Percentiles rank a stretch among this genome's conserved stretches.
These are phyloP conservation scores for Xylaria sp. DNA, from an alignment of 2,329 filamentous ascomycete genomes.

Conservation along the genomic window DNA sequence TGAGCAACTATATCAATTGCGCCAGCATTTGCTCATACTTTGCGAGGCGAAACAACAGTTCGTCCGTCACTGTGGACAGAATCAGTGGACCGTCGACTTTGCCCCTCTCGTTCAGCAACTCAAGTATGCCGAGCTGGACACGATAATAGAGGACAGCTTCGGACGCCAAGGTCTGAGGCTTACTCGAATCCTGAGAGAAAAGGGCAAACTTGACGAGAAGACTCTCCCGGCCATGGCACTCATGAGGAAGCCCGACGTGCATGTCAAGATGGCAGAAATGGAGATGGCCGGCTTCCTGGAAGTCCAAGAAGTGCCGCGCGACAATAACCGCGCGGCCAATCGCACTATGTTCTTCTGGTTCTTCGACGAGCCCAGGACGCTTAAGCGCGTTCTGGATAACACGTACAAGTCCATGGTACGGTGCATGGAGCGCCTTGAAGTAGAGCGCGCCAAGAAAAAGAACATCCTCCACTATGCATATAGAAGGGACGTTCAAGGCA, in stretches of 20 bases:
- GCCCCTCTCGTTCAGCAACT: slow-evolving; percentile 64
- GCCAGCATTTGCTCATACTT: slow-evolving; percentile 68
- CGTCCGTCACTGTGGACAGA: slow-evolving; percentile 60
- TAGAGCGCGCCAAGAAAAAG: slow-evolving; percentile 66
- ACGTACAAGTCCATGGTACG: slow-evolving; percentile 88
- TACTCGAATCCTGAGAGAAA: slow-evolving; percentile 76
- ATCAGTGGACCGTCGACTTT: slow-evolving; percentile 82
- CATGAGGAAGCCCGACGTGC: slow-evolving; percentile 79
- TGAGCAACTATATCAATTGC: slow-evolving; percentile 54
- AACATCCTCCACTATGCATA: slow-evolving; percentile 76
- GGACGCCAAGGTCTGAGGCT: slow-evolving; percentile 73
- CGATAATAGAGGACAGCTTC: slow-evolving; percentile 71
- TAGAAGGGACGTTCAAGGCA: slow-evolving; percentile 77
- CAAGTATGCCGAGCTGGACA: slow-evolving; percentile 73
- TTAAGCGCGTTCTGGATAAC: slow-evolving; percentile 67
- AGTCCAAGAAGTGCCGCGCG: slow-evolving; percentile 88
- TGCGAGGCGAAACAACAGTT: slow-evolving; percentile 65
- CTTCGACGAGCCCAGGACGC: slow-evolving; percentile 71
- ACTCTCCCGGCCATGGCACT: slow-evolving; percentile 74
- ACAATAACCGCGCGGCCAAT: slow-evolving; percentile 73
- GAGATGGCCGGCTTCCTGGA: slow-evolving; percentile 83
- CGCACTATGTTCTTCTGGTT: slow-evolving; percentile 89
- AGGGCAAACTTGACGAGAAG: slow-evolving; percentile 94
- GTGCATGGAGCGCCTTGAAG: slow-evolving; percentile 71
- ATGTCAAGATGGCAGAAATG: slow-evolving; percentile 77